Percentiles rank a stretch among this genome's conserved stretches.
Conservation (phyloP, 2,329 filamentous ascomycete genomes). For the Trichoderma lentiforme region DNA sequence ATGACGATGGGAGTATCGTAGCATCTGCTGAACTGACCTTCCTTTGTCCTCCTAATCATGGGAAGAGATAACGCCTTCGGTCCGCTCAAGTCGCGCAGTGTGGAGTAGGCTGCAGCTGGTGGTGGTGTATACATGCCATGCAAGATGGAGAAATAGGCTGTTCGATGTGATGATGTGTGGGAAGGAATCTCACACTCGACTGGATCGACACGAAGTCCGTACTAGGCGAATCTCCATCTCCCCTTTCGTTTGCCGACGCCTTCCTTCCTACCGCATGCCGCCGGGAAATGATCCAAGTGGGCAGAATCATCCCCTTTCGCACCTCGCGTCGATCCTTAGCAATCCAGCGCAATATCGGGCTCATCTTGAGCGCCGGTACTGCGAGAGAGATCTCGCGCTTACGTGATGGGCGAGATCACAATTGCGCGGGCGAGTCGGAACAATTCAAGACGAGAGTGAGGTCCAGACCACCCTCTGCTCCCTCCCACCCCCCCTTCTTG, state of each 20-base stretch:
- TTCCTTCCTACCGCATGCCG: not conserved
- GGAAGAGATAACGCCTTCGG: not conserved
- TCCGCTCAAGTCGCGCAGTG: not conserved
- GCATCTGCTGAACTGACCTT: not conserved
- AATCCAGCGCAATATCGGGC: not conserved
- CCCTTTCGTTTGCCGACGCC: not conserved
- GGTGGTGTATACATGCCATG: not conserved
- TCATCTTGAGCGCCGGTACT: not conserved
- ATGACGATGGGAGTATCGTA: not conserved
- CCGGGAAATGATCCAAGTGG: not conserved
- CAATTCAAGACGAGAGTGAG: not conserved
- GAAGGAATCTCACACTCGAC: not conserved
- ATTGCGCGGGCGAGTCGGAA: slow-evolving; percentile 5
- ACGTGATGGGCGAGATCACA: slow-evolving; percentile 1
- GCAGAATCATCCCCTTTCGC: not conserved
- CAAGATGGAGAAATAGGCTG: not conserved
- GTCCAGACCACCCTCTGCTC: not conserved
- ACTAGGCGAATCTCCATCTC: not conserved
- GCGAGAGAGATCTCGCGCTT: slow-evolving; percentile 11
- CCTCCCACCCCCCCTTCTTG: not conserved
- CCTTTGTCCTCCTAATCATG: not conserved
- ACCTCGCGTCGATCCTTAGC: not conserved
- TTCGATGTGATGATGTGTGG: not conserved
- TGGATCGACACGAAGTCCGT: not conserved
- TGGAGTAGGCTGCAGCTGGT: not conserved